These are phyloP conservation scores for Didymella exigua DNA, from an alignment of 2,329 filamentous ascomycete species.

Conservation along the genomic window DNA sequence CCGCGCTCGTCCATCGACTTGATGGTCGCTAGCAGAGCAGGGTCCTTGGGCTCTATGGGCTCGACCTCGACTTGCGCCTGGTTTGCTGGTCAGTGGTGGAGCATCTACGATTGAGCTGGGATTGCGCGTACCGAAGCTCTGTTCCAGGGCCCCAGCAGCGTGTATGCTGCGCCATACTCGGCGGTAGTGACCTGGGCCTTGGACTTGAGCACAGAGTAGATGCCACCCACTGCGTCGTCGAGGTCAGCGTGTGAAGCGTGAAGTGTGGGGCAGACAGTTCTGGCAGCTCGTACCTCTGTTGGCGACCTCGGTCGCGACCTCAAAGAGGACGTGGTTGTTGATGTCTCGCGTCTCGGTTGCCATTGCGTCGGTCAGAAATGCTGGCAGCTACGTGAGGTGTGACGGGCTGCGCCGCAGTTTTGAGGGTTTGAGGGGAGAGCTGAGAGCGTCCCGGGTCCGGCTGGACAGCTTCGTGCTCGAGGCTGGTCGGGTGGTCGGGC, in stretches of 20 bases:
- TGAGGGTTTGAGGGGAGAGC: slow-evolving; percentile 20
- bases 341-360: slow-evolving; percentile 66
- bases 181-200: slow-evolving; percentile 97
- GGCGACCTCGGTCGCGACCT: slow-evolving; percentile 95
- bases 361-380: slow-evolving; percentile 32
- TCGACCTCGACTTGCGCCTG: slow-evolving; percentile 98
- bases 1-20: slow-evolving; percentile 91
- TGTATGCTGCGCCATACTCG: slow-evolving; percentile 98
- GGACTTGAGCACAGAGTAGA: slow-evolving; percentile 99
- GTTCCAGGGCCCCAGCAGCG: slow-evolving; percentile 92
- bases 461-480: slow-evolving; percentile 9
- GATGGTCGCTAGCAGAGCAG: slow-evolving; percentile 80
- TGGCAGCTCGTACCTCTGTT: slow-evolving; percentile 73
- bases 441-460: slow-evolving; percentile 25
- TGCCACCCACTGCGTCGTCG: slow-evolving; percentile 76
- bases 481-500: slow-evolving; percentile 23
- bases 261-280: slow-evolving; percentile 7
- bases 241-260: slow-evolving; percentile 21
- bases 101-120: slow-evolving; percentile 1
- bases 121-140: slow-evolving; percentile 73
- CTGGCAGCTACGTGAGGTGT: not conserved
- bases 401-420: slow-evolving; percentile 19
- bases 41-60: slow-evolving; percentile 82
- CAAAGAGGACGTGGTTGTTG: slow-evolving; percentile 94
- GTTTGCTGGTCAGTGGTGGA: slow-evolving; percentile 27